These are phyloP conservation scores for Prunus padus DNA, from an alignment of 306 rosid genomes.

Conservation along the genomic window DNA sequence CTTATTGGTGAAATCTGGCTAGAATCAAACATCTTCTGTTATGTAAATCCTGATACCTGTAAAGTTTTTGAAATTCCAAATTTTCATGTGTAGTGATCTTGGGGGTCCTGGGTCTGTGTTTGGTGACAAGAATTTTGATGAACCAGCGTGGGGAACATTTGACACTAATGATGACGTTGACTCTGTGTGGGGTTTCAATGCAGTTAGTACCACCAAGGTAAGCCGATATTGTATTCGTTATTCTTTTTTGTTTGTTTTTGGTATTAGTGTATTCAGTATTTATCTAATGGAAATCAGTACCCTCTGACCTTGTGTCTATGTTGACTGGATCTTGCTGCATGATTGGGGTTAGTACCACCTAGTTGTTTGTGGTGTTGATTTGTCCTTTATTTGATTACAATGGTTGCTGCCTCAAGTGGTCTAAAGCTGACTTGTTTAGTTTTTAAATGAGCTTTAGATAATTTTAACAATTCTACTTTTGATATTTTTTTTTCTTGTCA, in stretches of 20 bases:
- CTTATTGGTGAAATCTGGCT: not conserved
- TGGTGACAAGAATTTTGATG: slow-evolving; percentile 72
- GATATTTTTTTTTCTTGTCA: not conserved
- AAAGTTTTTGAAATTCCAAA: slow-evolving; percentile 2
- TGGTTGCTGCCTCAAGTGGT: not conserved
- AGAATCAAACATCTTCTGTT: not conserved
- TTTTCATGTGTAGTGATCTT: slow-evolving; percentile 58
- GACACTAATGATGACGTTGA: slow-evolving; percentile 82
- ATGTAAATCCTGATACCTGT: not conserved
- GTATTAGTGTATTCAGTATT: not conserved
- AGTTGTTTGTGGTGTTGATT: slow-evolving; percentile 1
- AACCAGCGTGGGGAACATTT: slow-evolving; percentile 82
- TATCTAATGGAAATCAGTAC: not conserved
- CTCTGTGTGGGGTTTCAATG: slow-evolving; percentile 85
- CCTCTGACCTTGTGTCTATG: not conserved
- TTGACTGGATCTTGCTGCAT: not conserved
- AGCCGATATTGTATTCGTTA: not conserved
- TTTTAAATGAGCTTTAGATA: not conserved
- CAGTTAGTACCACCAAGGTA: slow-evolving; percentile 59
- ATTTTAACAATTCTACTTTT: not conserved
- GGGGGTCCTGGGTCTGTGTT: slow-evolving; percentile 63
- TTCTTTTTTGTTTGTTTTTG: not conserved
- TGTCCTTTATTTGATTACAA: not conserved
- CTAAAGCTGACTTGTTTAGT: not conserved
- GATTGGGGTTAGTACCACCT: not conserved